A percentile compares a stretch with the other conserved stretches of the same genome.
These are phyloP conservation scores for Rhodotorula mucilaginosa DNA, from an alignment of 1,284 basidiomycete species.

Conservation along the genomic window DNA sequence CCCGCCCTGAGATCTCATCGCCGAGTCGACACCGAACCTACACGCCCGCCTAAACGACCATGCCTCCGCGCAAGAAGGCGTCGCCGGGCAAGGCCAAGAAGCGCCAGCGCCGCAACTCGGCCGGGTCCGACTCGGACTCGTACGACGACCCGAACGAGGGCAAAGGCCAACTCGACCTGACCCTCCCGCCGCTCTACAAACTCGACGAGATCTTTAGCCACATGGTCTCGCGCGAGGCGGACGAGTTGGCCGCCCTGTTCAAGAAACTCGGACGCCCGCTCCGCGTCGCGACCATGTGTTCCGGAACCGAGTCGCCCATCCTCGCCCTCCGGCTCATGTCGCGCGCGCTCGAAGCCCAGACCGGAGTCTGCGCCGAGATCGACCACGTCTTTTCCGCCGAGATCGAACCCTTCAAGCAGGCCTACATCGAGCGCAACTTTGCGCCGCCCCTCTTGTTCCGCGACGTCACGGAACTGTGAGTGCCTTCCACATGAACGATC, in stretches of 20 bases:
- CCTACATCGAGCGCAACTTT: conserved; percentile 95
- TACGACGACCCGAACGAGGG: neutral
- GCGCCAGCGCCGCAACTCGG: neutral
- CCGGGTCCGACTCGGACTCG: neutral
- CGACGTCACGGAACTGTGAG: conserved; percentile 87
- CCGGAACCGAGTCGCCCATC: conserved; percentile 89
- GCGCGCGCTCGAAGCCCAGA: conserved; percentile 68
- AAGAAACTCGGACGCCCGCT: conserved; percentile 72
- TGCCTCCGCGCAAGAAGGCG: conserved; percentile 7
- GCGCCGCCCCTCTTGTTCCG: conserved; percentile 82
- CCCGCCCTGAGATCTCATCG: neutral
- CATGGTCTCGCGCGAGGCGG: conserved; percentile 64
- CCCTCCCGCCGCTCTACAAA: conserved; percentile 72
- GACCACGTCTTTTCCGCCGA: conserved; percentile 97
- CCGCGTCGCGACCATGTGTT: conserved; percentile 88
- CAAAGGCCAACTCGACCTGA: conserved; percentile 42
- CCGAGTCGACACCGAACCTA: neutral
- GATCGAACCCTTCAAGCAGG: conserved; percentile 95
- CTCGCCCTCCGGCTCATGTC: conserved; percentile 82
- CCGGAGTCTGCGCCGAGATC: conserved; percentile 64
- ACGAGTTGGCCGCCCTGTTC: conserved; percentile 65
- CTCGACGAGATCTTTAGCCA: conserved; percentile 82
- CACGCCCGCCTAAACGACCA: neutral
- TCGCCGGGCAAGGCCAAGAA: neutral
- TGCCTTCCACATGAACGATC: conserved; percentile 48